phyloP scores from a whole-genome alignment of 2,329 filamentous ascomycete species.

The Verticillium dahliae region DNA sequence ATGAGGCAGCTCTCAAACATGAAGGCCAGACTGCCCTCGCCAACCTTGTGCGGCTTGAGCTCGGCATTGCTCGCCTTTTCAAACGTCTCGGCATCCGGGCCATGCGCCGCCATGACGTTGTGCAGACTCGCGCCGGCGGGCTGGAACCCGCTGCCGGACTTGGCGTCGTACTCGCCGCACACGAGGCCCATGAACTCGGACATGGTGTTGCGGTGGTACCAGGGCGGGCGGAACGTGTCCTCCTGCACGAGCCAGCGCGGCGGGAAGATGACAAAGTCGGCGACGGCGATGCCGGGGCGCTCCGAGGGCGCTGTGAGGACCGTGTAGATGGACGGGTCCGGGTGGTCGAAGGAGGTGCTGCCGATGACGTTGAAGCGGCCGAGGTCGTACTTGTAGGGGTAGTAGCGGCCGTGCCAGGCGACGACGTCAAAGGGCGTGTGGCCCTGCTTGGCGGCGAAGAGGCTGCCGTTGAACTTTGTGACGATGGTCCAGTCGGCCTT shows the following conservation, averaged over 20 bases:
- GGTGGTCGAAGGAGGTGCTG: slow-evolving; percentile 56
- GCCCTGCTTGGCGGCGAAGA: slow-evolving; percentile 50
- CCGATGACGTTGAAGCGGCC: slow-evolving; percentile 59
- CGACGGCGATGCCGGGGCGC: slow-evolving; percentile 44
- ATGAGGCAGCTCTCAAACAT: slow-evolving; percentile 46
- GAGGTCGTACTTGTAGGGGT: slow-evolving; percentile 63
- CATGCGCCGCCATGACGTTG: slow-evolving; percentile 52
- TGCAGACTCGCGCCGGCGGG: slow-evolving; percentile 40
- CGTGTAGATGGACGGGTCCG: slow-evolving; percentile 59
- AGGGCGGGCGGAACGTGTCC: slow-evolving; percentile 51
- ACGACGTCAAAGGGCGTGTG: slow-evolving; percentile 63
- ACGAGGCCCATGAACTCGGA: slow-evolving; percentile 42
- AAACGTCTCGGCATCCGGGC: slow-evolving; percentile 38
- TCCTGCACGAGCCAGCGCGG: slow-evolving; percentile 53
- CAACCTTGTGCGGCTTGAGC: slow-evolving; percentile 34
- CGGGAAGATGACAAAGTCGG: slow-evolving; percentile 54
- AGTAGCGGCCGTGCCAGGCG: slow-evolving; percentile 63
- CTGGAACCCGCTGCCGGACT: slow-evolving; percentile 36
- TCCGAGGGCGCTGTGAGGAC: slow-evolving; percentile 46
- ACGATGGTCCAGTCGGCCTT: slow-evolving; percentile 39
- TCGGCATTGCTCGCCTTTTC: slow-evolving; percentile 38
- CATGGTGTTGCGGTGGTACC: slow-evolving; percentile 49
- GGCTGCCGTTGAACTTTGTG: slow-evolving; percentile 50
- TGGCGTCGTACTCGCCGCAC: slow-evolving; percentile 37
- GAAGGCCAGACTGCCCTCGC: slow-evolving; percentile 39